Evolutionary conservation across 179 eudicot species (phyloP), one percentile per base, ranked within the genome.

Genomic region (Patellifolia procumbens): DNA sequence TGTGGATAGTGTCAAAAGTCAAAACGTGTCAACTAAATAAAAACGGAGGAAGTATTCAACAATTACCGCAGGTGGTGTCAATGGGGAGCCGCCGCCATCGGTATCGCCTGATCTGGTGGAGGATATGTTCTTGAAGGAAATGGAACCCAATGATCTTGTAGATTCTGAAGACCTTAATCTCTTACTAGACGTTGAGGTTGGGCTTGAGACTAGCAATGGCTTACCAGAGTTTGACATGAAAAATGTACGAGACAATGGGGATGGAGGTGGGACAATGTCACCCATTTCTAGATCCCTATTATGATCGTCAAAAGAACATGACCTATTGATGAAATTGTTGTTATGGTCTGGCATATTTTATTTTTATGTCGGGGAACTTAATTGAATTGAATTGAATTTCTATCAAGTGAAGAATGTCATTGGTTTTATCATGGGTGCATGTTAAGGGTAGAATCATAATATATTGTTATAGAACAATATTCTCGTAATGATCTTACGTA

Each of bases 221-320:
- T 60, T 77, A 7, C 68, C 49, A 4, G 37, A 12, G 34, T 72
- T 72, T 7, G 77, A 39, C 61, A 72, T 55, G 31, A 7, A 29
- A 20, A 55, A 15, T 16, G 75, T 53, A 11, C 32, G 32, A 7
- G 29, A 72, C 7, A 55, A 24, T 37, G 46, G 72, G 35, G 63
- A 59, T 17, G 37, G 58, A 20, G 58, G 46, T 29, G 67, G 74
- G 0, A 37, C 7, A 13, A 43, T 43, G 48, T 32, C 69, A 16
- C 71, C 75, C 66, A 68, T 80, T 55, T 80, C 74, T 34, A 68
- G 4, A 59, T 69, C 82, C 49, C 39, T 63, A 22, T 70, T 31
- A 5, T 53, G 13, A 0, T n/a, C 56, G 5, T 68, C 56, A 16
- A 16, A 16, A 1, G 35, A 39, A 37, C 52, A 65, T 65, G 39